Conservation (phyloP, 352 stramenopile genomes). For the Pythium vanterpoolii region DNA sequence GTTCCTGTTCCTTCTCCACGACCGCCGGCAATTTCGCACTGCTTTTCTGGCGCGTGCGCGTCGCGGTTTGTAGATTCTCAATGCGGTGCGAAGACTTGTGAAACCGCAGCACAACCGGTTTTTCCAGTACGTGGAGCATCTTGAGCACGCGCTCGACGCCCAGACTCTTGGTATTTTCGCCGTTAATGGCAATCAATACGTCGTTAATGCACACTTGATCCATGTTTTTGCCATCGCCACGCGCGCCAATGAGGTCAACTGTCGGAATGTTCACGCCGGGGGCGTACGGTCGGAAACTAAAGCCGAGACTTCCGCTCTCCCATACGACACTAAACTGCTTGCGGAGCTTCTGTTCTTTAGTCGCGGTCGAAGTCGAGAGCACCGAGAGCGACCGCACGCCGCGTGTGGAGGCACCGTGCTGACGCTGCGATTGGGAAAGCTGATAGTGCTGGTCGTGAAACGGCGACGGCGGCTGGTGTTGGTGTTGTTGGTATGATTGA, state of each 20-base stretch:
- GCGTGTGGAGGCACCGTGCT: not conserved
- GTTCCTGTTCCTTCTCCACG: conserved; percentile 6
- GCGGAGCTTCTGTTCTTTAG: conserved; percentile 38
- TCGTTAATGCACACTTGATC: conserved; percentile 76
- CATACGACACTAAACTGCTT: conserved; percentile 79
- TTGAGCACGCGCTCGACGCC: conserved; percentile 73
- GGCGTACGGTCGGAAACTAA: conserved; percentile 73
- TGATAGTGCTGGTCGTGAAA: not conserved
- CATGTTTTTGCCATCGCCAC: conserved; percentile 68
- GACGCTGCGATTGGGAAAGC: conserved; percentile 3
- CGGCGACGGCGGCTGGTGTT: conserved; percentile 1
- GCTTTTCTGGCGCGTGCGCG: conserved; percentile 11
- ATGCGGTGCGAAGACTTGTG: conserved; percentile 75
- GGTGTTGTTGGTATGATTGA: conserved; percentile 10
- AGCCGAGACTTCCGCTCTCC: conserved; percentile 61
- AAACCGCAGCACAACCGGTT: conserved; percentile 73
- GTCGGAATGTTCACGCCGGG: conserved; percentile 65
- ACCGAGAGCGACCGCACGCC: conserved; percentile 19
- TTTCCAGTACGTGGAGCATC: conserved; percentile 74
- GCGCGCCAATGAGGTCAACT: conserved; percentile 61
- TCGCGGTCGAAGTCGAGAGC: conserved; percentile 27
- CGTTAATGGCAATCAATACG: conserved; percentile 79
- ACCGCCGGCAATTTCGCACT: conserved; percentile 16
- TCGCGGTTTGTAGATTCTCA: conserved; percentile 24
- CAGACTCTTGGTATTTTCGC: conserved; percentile 70